Conservation (phyloP, 2,329 filamentous ascomycete genomes). For the Aspergillus ochraceus region DNA sequence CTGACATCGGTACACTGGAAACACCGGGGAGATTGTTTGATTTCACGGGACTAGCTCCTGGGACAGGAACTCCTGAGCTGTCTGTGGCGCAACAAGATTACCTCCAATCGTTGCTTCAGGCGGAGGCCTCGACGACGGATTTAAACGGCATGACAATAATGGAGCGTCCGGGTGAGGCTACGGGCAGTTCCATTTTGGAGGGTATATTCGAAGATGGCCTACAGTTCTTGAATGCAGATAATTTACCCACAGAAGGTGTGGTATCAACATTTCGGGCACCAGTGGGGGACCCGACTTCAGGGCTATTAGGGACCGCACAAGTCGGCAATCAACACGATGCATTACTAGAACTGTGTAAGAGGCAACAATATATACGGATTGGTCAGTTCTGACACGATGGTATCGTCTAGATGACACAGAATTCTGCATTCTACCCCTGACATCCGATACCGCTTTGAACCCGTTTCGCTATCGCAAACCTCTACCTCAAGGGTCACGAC, state of each 20-base stretch:
- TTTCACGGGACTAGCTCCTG: neutral
- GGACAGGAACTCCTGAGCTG: neutral
- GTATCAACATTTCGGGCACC: neutral
- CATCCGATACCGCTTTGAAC: conserved; percentile 32
- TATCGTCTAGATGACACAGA: conserved; percentile 32
- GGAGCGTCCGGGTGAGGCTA: neutral
- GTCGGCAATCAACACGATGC: conserved; percentile 3
- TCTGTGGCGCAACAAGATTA: neutral
- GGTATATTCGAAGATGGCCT: neutral
- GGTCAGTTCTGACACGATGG: neutral
- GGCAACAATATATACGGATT: neutral
- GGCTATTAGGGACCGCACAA: neutral
- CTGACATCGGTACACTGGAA: neutral
- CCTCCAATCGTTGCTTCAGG: neutral
- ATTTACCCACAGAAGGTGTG: neutral
- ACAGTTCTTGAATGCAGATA: neutral
- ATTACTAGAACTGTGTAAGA: conserved; percentile 7
- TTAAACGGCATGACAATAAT: neutral
- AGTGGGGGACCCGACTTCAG: neutral
- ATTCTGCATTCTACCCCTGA: conserved; percentile 37
- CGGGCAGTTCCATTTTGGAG: neutral
- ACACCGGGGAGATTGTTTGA: neutral
- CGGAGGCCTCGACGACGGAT: neutral
- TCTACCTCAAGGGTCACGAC: conserved; percentile 22
- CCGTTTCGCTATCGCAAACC: conserved; percentile 32